Percentiles rank a stretch among this genome's conserved stretches.
phyloP scores from a whole-genome alignment of 225 moss, liverwort and hornwort genomes.

The Sphagnum contortum region DNA sequence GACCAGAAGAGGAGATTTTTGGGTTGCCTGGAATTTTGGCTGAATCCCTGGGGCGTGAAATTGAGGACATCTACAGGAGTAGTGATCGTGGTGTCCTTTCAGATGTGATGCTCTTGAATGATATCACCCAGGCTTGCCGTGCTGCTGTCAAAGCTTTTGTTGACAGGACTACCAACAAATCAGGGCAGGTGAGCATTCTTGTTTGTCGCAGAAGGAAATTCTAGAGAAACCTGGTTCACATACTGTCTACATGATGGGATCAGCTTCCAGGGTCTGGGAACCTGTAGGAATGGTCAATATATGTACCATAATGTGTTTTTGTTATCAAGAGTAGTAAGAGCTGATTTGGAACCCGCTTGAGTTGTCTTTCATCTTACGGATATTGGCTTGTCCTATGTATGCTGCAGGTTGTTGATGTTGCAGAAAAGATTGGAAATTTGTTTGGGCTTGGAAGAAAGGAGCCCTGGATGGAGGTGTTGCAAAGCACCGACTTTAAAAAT shows the following conservation, averaged over 20 bases:
- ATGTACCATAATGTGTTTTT: too few species aligned
- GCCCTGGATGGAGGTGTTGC: constrained; percentile 78
- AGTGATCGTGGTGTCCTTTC: constrained; percentile 71
- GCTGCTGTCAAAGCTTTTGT: constrained; percentile 72
- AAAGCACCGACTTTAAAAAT: constrained; percentile 49
- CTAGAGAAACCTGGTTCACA: too few species aligned
- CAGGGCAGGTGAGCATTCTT: constrained; percentile 41
- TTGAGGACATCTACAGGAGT: constrained; percentile 82
- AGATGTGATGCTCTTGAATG: constrained; percentile 78
- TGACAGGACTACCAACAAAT: constrained; percentile 61
- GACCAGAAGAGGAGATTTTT: constrained; percentile 83
- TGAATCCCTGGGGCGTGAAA: constrained; percentile 70
- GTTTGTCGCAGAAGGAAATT: too few species aligned
- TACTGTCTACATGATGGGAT: too few species aligned
- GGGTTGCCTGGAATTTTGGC: constrained; percentile 88
- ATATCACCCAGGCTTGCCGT: constrained; percentile 69
- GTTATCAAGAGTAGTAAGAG: too few species aligned
- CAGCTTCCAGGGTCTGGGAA: too few species aligned
- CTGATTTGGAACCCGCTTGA: too few species aligned
- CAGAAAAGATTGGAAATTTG: constrained; percentile 54
- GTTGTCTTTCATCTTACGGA: too few species aligned
- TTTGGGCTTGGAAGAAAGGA: constrained; percentile 86
- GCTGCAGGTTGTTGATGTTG: constrained; percentile 63
- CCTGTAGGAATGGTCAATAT: too few species aligned
- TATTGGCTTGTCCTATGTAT: too few species aligned